These are phyloP conservation scores for Furcasterigmium furcatum DNA, from an alignment of 2,329 filamentous ascomycete genomes.

Conservation along the genomic window DNA sequence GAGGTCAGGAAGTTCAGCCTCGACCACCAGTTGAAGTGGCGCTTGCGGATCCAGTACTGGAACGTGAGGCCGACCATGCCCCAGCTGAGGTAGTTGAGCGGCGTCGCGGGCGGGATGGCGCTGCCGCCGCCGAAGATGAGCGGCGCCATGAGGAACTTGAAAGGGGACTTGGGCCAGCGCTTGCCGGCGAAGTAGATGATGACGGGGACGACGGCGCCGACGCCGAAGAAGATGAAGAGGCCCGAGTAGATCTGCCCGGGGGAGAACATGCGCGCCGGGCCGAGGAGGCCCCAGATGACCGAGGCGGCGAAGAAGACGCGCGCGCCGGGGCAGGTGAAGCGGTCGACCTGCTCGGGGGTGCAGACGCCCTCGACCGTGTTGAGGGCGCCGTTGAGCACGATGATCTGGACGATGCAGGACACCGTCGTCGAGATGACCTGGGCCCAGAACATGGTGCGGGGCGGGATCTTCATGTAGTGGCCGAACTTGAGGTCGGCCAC, in stretches of 20 bases:
- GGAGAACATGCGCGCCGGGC: slow-evolving; percentile 61
- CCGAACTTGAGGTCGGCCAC: slow-evolving; percentile 66
- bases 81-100: slow-evolving; percentile 74
- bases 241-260: slow-evolving; percentile 58
- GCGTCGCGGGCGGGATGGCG: slow-evolving; percentile 62
- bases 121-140: slow-evolving; percentile 60
- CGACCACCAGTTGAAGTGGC: slow-evolving; percentile 68
- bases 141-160: slow-evolving; percentile 55
- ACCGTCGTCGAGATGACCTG: slow-evolving; percentile 65
- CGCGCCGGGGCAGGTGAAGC: slow-evolving; percentile 62
- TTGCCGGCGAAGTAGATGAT: slow-evolving; percentile 46
- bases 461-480: slow-evolving; percentile 72
- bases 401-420: slow-evolving; percentile 64
- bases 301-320: slow-evolving; percentile 64
- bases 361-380: slow-evolving; percentile 63
- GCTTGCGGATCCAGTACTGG: slow-evolving; percentile 64
- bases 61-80: slow-evolving; percentile 68
- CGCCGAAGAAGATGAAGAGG: slow-evolving; percentile 56
- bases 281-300: slow-evolving; percentile 66
- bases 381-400: slow-evolving; percentile 61
- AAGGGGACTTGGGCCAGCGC: slow-evolving; percentile 46
- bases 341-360: slow-evolving; percentile 48
- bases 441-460: slow-evolving; percentile 62
- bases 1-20: slow-evolving; percentile 71
- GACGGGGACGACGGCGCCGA: slow-evolving; percentile 52